Base-by-base conservation (phyloP, 2,329 filamentous ascomycete genomes). In the Apiospora hydei region DNA sequence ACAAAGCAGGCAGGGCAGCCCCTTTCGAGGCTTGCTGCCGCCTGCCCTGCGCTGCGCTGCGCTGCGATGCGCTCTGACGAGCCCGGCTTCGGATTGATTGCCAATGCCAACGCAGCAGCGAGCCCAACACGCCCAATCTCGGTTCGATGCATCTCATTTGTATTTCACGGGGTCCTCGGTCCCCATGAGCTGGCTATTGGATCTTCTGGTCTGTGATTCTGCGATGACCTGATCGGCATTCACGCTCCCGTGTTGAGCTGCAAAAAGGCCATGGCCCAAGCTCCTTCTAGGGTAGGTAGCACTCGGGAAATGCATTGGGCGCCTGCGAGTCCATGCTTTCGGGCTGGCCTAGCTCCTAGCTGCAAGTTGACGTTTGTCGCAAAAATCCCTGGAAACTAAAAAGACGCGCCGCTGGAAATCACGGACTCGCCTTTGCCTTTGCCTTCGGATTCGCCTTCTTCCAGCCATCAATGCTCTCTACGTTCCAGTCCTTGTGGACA, bases 221-320 rank as follows among this genome's bases (percentile, higher is more conserved):
- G 57, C 34, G 34, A 41, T 41, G 57, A 64, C 34, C 30, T 64
- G 57, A 64, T 64, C 57, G 41, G 53, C 53, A 61, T 38, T 61
- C 38, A 26, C 16, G 30, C 21, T 61, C 53, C 53, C 53, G 53
- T 61, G 53, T 64, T 13, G 34, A 64, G 34, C 57, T 41, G 57
- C 10, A 34, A 5, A 41, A 30, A 14, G 26, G 5, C 8, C 3
- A 64, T 64, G 57, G 66, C 66, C 66, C 66, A 68, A 68, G 66
- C 66, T 68, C 66, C 66, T n/a, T 47, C 43, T 41, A 67, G 66
- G 66, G 66, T 68, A 44, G 66, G 57, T 64, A 38, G 57, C 34
- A 64, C 66, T 47, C 66, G 66, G 44, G 66, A 68, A 41, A 47
- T 46, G 66, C 66, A 46, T 11, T 68, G 66, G 6, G 14, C 43